Conservation (phyloP, 2,329 filamentous ascomycete species). For the Zymoseptoria ardabiliae region DNA sequence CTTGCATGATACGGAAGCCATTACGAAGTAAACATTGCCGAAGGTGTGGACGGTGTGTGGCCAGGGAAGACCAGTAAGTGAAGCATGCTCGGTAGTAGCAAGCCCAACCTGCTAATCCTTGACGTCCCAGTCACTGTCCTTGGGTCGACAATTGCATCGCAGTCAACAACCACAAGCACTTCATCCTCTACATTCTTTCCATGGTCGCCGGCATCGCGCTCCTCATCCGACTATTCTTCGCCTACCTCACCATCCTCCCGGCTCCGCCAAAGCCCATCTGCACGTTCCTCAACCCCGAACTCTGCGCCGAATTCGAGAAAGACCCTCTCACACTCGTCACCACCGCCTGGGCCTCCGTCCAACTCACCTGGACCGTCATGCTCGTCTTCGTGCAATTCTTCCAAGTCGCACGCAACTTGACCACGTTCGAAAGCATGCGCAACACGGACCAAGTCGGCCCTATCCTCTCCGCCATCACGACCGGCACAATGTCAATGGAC, state of each 20-base stretch:
- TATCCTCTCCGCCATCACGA: conserved; percentile 67
- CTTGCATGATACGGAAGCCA: conserved; percentile 89
- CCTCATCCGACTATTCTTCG: conserved; percentile 64
- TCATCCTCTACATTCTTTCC: conserved; percentile 79
- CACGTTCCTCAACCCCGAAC: conserved; percentile 62
- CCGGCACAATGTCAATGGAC: conserved; percentile 56
- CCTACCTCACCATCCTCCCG: conserved; percentile 47
- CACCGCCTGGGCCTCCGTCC: conserved; percentile 69
- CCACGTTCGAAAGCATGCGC: conserved; percentile 95
- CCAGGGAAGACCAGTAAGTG: conserved; percentile 90
- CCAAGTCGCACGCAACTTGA: conserved; percentile 86
- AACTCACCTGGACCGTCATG: conserved; percentile 96
- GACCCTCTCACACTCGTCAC: conserved; percentile 81
- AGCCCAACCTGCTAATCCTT: conserved; percentile 4
- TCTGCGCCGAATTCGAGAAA: conserved; percentile 71
- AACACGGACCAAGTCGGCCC: conserved; percentile 53
- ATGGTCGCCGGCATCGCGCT: conserved; percentile 67
- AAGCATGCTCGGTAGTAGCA: neutral
- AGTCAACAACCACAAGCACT: conserved; percentile 92
- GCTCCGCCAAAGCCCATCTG: conserved; percentile 47
- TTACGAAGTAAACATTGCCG: conserved; percentile 94
- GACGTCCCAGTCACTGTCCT: conserved; percentile 70
- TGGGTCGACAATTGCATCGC: conserved; percentile 98
- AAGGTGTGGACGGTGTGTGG: conserved; percentile 83
- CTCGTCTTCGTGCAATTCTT: conserved; percentile 87